Base-by-base conservation (phyloP, 1,284 basidiomycete species). In the Malassezia nana region DNA sequence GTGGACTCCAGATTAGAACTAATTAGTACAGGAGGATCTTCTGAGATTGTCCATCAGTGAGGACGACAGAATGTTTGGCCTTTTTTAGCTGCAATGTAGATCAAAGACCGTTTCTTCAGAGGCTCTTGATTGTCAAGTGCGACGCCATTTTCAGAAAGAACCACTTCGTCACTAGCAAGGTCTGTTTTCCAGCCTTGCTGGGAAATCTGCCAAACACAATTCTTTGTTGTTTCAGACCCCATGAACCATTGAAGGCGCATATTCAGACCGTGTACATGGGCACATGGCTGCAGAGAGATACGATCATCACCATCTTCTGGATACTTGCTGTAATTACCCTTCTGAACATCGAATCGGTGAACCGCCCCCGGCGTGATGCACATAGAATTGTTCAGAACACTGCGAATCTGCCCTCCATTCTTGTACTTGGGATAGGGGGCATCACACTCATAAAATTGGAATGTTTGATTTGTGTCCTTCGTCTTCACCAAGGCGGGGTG, bases 241-340 rank as follows among this genome's bases (percentile, higher is more conserved):
- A 40, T 42, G n/a, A 50, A 50, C 48, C 48, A 50, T 30, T 50
- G 48, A 12, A 31, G 25, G 7, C 48, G 48, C 39, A 50, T 20
- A 10, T 9, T n/a, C 22, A 50, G 30, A 26, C 40, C 26, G 28
- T 50, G 48, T 20, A 12, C 28, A 4, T 25, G 16, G 2, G 29
- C 40, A 13, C 48, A 50, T 1, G 48, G 48, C 22, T 50, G 39
- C 12, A 50, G 20, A n/a, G 39, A 42, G 20, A 50, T 50, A 29
- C 48, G 48, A 13, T 41, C 28, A 29, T 50, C 48, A 1, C 24
- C 48, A 39, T 50, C 20, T 7, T 41, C 39, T 10, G 48, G 48
- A 20, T 50, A 50, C 12, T 18, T 18, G 16, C 12, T 25, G 25
- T 9, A 29, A 18, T 50, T 42, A 1, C 29, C 13, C 18, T 6